Conservation (phyloP, 2,329 filamentous ascomycete species). For the Tolypocladium sp. region DNA sequence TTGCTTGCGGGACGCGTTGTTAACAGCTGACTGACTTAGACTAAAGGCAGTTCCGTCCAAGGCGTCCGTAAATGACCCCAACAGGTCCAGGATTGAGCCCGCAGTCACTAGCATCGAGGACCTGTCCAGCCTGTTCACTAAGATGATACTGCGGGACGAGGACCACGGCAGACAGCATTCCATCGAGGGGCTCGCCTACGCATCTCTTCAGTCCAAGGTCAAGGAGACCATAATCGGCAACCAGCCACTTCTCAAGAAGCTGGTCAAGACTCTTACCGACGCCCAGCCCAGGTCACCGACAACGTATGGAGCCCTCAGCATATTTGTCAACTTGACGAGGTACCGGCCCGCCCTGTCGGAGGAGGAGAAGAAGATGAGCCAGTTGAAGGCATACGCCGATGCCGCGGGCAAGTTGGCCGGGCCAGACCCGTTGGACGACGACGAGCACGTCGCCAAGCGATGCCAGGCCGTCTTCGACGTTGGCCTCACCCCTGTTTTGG, state of each 20-base stretch:
- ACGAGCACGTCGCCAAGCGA: conserved; percentile 64
- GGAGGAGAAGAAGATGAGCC: conserved; percentile 83
- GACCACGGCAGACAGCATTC: conserved; percentile 56
- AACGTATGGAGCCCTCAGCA: conserved; percentile 78
- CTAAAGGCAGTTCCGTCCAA: conserved; percentile 45
- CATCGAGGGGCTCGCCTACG: conserved; percentile 86
- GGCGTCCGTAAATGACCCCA: conserved; percentile 25
- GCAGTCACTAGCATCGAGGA: conserved; percentile 56
- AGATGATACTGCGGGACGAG: conserved; percentile 53
- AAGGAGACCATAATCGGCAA: conserved; percentile 75
- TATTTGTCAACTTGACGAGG: conserved; percentile 74
- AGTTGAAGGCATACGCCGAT: conserved; percentile 91
- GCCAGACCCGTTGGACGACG: conserved; percentile 62
- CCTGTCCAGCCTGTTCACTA: conserved; percentile 54
- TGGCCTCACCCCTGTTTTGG: conserved; percentile 66
- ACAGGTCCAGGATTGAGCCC: conserved; percentile 36
- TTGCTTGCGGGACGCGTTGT: conserved; percentile 7
- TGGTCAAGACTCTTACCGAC: conserved; percentile 55
- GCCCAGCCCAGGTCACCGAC: conserved; percentile 57
- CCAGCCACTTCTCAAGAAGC: conserved; percentile 53
- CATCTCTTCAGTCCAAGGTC: conserved; percentile 74
- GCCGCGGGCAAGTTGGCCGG: conserved; percentile 58
- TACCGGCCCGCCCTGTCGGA: conserved; percentile 74
- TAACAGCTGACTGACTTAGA: conserved; percentile 39
- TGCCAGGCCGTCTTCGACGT: conserved; percentile 74